Evolutionary conservation across 83 land plant genomes (phyloP).

Genomic region (Diphasiastrum complanatum): DNA sequence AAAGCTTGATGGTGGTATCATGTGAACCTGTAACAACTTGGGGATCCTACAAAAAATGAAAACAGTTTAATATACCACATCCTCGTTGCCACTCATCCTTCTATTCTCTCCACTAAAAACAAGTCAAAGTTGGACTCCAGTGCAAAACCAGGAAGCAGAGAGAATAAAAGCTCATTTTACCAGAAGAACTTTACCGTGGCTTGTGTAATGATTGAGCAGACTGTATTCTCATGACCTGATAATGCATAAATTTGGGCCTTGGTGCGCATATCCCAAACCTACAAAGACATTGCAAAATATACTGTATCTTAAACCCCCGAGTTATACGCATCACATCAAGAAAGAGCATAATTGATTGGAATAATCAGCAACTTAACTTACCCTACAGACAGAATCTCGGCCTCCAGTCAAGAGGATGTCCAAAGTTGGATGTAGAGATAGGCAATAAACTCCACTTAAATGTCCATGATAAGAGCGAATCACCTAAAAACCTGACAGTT

Average conservation of each 20-base stretch:
- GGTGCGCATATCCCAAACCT: constrained; percentile 99
- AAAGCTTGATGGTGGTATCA: constrained; percentile 92
- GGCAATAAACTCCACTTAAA: constrained; percentile 95
- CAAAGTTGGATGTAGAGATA: constrained; percentile 92
- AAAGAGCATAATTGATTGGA: not conserved
- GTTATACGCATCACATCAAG: no score
- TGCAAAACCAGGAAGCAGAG: not conserved
- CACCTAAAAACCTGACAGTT: constrained; percentile 39
- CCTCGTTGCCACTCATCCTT: no score
- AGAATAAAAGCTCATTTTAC: not conserved
- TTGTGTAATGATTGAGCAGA: constrained; percentile 92
- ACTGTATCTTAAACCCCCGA: not conserved
- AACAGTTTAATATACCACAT: not conserved
- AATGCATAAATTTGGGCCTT: constrained; percentile 89
- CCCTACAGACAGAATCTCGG: constrained; percentile 98
- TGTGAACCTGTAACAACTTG: constrained; percentile 99
- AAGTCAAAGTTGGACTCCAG: not conserved
- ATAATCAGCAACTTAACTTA: constrained; percentile 25
- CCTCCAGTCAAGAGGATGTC: constrained; percentile 93
- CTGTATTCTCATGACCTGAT: constrained; percentile 94
- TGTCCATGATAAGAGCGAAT: constrained; percentile 99
- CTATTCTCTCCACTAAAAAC: not conserved
- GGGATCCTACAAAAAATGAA: constrained; percentile 62
- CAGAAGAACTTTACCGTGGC: constrained; percentile 49
- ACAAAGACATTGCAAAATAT: constrained; percentile 15